Conservation (phyloP, 768 basidiomycete species). For the Lactarius psammicola region DNA sequence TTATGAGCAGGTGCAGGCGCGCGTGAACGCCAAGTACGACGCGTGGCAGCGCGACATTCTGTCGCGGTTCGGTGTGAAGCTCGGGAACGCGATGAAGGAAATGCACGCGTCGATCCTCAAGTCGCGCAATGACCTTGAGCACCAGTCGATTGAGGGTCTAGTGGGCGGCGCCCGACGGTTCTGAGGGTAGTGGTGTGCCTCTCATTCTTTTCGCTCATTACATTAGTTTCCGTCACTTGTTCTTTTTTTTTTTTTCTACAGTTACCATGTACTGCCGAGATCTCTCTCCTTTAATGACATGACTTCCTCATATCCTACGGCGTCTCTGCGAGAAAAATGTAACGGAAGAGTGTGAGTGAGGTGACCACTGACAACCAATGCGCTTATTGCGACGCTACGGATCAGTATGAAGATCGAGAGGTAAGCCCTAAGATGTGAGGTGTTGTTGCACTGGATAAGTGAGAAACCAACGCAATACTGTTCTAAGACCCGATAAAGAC, state of each 20-base stretch:
- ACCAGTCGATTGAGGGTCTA: conserved; percentile 92
- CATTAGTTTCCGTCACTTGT: conserved; percentile 1
- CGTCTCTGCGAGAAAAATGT: not conserved
- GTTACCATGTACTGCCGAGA: conserved; percentile 26
- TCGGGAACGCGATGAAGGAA: conserved; percentile 96
- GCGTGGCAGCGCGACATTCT: conserved; percentile 96
- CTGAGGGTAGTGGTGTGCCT: conserved; percentile 34
- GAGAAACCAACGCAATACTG: no score
- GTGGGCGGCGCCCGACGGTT: conserved; percentile 55
- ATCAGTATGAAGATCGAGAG: no score
- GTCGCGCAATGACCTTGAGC: conserved; percentile 92
- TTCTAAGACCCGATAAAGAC: no score
- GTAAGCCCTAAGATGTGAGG: no score
- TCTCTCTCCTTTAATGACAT: conserved; percentile 24
- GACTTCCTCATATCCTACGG: conserved; percentile 4
- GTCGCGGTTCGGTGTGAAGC: conserved; percentile 86
- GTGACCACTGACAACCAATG: no score
- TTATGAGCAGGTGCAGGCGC: conserved; percentile 96
- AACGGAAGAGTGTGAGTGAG: not conserved
- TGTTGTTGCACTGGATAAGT: no score
- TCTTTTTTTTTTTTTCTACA: not conserved
- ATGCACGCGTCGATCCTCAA: conserved; percentile 92
- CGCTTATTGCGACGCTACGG: no score
- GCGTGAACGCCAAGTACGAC: conserved; percentile 98
- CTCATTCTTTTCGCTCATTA: not conserved